These are phyloP conservation scores for Elaeis guineensis DNA, from an alignment of 176 grass and related monocot genomes.

Conservation along the genomic window DNA sequence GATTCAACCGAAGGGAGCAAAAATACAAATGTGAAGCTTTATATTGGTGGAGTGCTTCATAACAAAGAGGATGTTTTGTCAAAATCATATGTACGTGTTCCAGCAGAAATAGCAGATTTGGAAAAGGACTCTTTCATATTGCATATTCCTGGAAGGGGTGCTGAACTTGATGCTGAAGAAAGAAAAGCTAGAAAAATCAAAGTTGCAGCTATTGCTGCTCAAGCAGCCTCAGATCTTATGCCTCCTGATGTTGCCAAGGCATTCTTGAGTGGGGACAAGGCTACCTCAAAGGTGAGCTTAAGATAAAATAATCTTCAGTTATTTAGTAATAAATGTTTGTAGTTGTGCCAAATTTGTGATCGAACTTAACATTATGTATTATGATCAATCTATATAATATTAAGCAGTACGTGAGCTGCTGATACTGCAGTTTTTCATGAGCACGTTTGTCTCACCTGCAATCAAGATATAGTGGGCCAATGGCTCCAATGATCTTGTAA, in stretches of 20 bases:
- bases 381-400: too few species aligned
- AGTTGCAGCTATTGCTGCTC: conserved; percentile 59
- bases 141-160: conserved; percentile 52
- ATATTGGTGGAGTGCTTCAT: conserved; percentile 84
- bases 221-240: conserved; percentile 84
- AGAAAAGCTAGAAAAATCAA: conserved; percentile 54
- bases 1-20: conserved; percentile 53
- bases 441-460: too few species aligned
- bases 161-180: conserved; percentile 39
- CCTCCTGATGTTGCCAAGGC: conserved; percentile 74
- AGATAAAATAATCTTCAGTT: too few species aligned
- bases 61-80: conserved; percentile 63
- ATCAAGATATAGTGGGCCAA: too few species aligned
- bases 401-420: too few species aligned
- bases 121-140: conserved; percentile 76
- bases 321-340: too few species aligned
- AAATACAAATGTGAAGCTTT: conserved; percentile 59
- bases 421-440: too few species aligned
- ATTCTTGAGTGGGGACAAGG: conserved; percentile 64
- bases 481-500: too few species aligned
- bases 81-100: conserved; percentile 53
- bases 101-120: conserved; percentile 72
- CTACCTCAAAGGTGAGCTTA: conserved; percentile 40
- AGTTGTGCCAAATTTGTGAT: too few species aligned
- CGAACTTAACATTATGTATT: too few species aligned